Base-by-base conservation (phyloP, 2,329 filamentous ascomycete species). In the Escovopsis sp. region DNA sequence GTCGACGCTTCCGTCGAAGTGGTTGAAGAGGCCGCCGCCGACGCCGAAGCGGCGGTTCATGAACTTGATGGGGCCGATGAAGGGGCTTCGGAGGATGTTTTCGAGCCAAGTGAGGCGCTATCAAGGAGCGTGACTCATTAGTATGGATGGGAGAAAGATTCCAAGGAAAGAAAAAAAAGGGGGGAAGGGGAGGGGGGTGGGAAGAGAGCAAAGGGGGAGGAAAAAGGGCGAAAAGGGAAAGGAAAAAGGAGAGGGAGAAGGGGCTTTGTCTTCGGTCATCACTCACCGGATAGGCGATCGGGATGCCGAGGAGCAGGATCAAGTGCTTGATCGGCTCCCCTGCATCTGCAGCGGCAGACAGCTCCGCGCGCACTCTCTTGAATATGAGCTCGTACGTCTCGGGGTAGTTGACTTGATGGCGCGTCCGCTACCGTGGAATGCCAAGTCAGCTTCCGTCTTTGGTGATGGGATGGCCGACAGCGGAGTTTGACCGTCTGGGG, bases 91-190 rank as follows among this genome's bases (percentile, higher is more conserved):
- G 46, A 96, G 72, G 39, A 94, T 81, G 50, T 94, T 94, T 54
- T 96, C 88, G 4, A 94, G 68, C 88, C 88, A 94, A n/a, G 87
- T 90, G 36, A 94, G 67, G 46, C 88, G 84, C 68, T 76, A 43
- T 6, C 14, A n/a, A n/a, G n/a, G n/a, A n/a, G n/a, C n/a, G n/a
- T n/a, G n/a, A n/a, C n/a, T n/a, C n/a, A n/a, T n/a, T n/a, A n/a
- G n/a, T n/a, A n/a, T n/a, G n/a, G n/a, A n/a, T n/a, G n/a, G n/a
- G n/a, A n/a, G n/a, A n/a, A n/a, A n/a, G n/a, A n/a, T n/a, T n/a
- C n/a, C n/a, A n/a, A n/a, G n/a, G n/a, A n/a, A n/a, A n/a, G n/a
- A n/a, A n/a, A n/a, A n/a, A n/a, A n/a, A n/a, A n/a, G n/a, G n/a
- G n/a, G n/a, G n/a, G n/a, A n/a, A n/a, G n/a, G n/a, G n/a, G n/a